These are phyloP conservation scores for Paratinospora sagittata DNA, from an alignment of 164 flowering plant species.

Conservation along the genomic window DNA sequence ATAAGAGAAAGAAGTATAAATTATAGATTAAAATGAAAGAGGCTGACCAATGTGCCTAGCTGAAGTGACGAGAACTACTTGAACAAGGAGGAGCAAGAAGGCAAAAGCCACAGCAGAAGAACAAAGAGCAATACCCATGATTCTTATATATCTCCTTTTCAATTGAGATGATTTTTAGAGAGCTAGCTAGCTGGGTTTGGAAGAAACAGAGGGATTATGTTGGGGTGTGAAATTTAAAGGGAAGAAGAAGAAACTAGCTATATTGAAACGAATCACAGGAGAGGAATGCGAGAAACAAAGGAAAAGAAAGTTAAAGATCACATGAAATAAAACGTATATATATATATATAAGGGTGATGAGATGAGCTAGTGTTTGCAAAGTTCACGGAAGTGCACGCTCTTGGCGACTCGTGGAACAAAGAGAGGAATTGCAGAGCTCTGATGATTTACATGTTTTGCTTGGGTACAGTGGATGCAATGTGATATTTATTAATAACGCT, in stretches of 20 bases:
- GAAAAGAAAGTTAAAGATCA: too few relatives aligned
- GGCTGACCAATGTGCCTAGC: conserved; percentile 25
- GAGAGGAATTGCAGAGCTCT: conserved; percentile 15
- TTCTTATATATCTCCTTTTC: too few relatives aligned
- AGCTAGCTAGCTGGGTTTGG: neutral
- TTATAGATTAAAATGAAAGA: too few relatives aligned
- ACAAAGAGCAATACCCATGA: conserved; percentile 21
- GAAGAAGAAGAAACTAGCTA: conserved; percentile 5
- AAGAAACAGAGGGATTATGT: neutral
- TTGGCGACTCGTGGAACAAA: conserved; percentile 10
- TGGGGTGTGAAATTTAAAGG: conserved; percentile 11
- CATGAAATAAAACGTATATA: too few relatives aligned
- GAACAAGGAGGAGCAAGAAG: conserved; percentile 22
- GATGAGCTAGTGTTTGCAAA: neutral
- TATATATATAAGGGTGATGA: too few relatives aligned
- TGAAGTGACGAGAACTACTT: conserved; percentile 15
- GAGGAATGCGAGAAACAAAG: conserved; percentile 8
- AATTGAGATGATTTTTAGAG: neutral
- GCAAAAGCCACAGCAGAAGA: conserved; percentile 16
- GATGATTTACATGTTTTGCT: neutral
- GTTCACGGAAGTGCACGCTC: conserved; percentile 10
- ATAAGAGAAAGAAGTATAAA: too few relatives aligned
- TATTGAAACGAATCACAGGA: conserved; percentile 50
- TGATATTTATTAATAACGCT: conserved; percentile 8
- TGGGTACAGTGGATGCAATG: neutral